Base-by-base conservation (phyloP, 2,329 filamentous ascomycete genomes). In the Xylaria sp. region DNA sequence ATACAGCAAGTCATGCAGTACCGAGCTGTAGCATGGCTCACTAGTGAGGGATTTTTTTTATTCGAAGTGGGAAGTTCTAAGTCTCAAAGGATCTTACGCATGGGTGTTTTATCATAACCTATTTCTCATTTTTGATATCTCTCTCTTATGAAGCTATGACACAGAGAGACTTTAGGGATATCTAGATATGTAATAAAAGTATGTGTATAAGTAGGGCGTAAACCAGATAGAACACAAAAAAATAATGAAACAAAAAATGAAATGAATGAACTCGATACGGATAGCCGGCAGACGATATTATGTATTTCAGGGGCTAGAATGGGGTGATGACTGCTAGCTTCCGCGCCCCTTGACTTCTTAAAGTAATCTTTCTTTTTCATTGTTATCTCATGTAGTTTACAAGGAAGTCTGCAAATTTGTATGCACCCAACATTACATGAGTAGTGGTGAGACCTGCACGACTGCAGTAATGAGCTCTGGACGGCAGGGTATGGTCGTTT, bases 241-340 rank as follows among this genome's bases (percentile, higher is more conserved):
- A 33, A 5, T n/a, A 53, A 28, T 33, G 36, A 33, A 10, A 33
- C 17, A 20, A 53, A 53, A 11, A 20, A 38, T 56, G 51, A 56
- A 38, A 56, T 36, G 3, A 20, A 26, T 60, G 38, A 38, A 54
- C 54, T 28, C 17, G n/a, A 56, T 33, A 13, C 36, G 51, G 33
- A 38, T 38, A 23, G 51, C 38, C 42, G 59, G 60, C 56, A 54
- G 49, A 65, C 38, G 48, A 28, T 53, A 51, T 58, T 38, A 28
- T 58, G 61, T 33, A 60, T 54, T 58, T 53, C 57, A 60, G 62
- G 57, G 66, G 62, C 48, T 36, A 48, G 17, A 61, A 62, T 59
- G 66, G 66, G 58, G 62, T 51, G 31, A 36, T 62, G 20, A 38
- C 40, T 10, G 31, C 51, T 65, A 65, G 66, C 57, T 51, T 46